These are phyloP conservation scores for Tirmania nivea DNA, from an alignment of 495 filamentous ascomycete species.

Conservation along the genomic window DNA sequence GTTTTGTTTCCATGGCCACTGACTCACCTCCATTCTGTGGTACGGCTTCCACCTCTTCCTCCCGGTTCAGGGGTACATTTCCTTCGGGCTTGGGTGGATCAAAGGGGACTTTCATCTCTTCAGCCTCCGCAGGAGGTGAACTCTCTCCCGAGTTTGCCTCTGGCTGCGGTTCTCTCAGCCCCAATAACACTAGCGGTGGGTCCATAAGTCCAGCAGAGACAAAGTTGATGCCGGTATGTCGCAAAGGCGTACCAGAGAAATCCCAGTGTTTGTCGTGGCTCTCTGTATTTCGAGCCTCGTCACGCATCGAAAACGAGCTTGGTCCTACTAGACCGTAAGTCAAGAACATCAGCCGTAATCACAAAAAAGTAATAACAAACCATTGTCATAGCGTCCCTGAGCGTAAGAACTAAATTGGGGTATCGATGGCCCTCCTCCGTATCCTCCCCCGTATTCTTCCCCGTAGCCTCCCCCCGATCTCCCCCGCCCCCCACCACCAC, in stretches of 20 bases:
- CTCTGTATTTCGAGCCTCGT: conserved; percentile 61
- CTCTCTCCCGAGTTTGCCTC: conserved; percentile 2
- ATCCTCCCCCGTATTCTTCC: no score
- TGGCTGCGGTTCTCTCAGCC: conserved; percentile 10
- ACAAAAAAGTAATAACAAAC: no score
- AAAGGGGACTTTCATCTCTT: conserved; percentile 1
- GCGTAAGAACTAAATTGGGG: no score
- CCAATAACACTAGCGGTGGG: conserved; percentile 20
- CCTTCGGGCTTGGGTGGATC: neutral
- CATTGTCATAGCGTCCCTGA: no score
- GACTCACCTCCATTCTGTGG: no score
- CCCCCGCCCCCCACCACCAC: no score
- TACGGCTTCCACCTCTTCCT: neutral
- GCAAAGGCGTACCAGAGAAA: conserved; percentile 22
- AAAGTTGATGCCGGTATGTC: conserved; percentile 29
- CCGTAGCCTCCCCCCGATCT: no score
- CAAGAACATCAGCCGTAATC: no score
- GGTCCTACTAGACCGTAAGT: no score
- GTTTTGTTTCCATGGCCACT: no score
- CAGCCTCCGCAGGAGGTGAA: neutral
- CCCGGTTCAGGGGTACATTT: neutral
- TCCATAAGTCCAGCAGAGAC: conserved; percentile 47
- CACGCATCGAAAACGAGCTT: conserved; percentile 35
- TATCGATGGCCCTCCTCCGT: no score
- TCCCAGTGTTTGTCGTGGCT: conserved; percentile 28